Percentiles rank a stretch among this genome's conserved stretches.
Conservation (phyloP, 2,329 filamentous ascomycete species). For the Claviceps pazoutovae region DNA sequence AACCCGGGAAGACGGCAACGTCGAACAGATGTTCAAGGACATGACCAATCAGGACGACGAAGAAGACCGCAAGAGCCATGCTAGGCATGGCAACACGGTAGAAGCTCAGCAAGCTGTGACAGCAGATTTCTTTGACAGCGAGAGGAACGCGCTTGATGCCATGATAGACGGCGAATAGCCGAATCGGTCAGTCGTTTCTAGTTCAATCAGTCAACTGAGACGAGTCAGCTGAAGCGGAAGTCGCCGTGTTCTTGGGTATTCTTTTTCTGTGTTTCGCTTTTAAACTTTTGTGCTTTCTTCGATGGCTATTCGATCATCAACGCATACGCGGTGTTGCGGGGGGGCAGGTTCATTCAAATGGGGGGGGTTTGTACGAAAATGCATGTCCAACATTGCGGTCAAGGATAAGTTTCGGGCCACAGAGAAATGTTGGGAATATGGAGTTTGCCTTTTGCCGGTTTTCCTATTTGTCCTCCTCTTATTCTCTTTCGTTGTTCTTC, state of each 20-base stretch:
- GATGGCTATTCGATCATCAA: background rate
- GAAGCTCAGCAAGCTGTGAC: conserved; percentile 18
- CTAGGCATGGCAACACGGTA: conserved; percentile 14
- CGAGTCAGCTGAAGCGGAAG: no score
- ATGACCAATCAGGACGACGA: conserved; percentile 40
- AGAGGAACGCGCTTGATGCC: conserved; percentile 33
- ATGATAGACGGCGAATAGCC: conserved; percentile 28
- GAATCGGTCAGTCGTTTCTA: background rate
- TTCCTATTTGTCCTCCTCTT: no score
- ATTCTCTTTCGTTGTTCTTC: no score
- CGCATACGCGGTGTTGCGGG: no score
- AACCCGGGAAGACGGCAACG: conserved; percentile 30
- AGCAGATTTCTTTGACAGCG: conserved; percentile 29
- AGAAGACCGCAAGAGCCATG: conserved; percentile 23
- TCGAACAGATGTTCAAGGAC: conserved; percentile 42
- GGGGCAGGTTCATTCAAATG: no score
- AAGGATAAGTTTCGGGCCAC: no score
- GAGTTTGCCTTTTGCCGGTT: no score
- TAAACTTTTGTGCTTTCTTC: background rate
- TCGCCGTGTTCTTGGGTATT: background rate
- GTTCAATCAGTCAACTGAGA: no score
- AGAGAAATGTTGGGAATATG: no score
- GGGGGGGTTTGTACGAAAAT: no score
- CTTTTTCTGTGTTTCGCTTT: background rate
- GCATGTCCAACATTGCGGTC: no score